These are phyloP conservation scores for Phytophthora citrophthora DNA, from an alignment of 352 stramenopile genomes.

Conservation along the genomic window DNA sequence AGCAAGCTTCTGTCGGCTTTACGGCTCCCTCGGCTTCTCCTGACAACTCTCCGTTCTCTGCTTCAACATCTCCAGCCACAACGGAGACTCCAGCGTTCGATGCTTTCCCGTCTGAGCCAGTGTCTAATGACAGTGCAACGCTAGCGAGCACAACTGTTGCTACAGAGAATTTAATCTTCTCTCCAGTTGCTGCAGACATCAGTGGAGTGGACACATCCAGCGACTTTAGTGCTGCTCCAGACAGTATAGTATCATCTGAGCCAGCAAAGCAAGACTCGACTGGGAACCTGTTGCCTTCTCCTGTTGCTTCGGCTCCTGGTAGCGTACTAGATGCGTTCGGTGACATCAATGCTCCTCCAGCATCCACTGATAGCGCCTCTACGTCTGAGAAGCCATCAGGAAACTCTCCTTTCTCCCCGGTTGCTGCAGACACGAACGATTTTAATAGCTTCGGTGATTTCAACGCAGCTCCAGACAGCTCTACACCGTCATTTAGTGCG, in stretches of 20 bases:
- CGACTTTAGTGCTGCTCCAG: slow-evolving; percentile 21
- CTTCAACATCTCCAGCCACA: slow-evolving; percentile 2
- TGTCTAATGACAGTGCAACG: slow-evolving; percentile 9
- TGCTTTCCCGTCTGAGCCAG: slow-evolving; percentile 22
- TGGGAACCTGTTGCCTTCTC: slow-evolving; percentile 23
- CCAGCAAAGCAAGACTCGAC: slow-evolving; percentile 10
- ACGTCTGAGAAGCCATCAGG: slow-evolving; percentile 9
- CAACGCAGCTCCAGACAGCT: slow-evolving; percentile 19
- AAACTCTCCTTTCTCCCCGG: slow-evolving; percentile 32
- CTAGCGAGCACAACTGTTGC: slow-evolving; percentile 3
- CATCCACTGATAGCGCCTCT: slow-evolving; percentile 7
- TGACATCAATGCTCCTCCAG: slow-evolving; percentile 18
- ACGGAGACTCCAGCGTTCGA: slow-evolving; percentile 27
- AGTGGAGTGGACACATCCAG: slow-evolving; percentile 15
- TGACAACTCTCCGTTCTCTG: slow-evolving; percentile 24
- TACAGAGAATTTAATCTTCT: slow-evolving; percentile 33
- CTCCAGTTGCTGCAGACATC: slow-evolving; percentile 20
- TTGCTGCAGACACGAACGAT: slow-evolving; percentile 18
- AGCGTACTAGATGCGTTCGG: slow-evolving; percentile 19
- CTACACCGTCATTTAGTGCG: not conserved
- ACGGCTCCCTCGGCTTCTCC: not conserved
- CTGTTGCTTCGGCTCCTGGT: slow-evolving; percentile 9
- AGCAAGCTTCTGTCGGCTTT: slow-evolving; percentile 5
- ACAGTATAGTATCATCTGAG: slow-evolving; percentile 13
- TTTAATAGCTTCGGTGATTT: slow-evolving; percentile 39